Evolutionary conservation across 345 rosid genomes (phyloP).

Genomic region (Sonneratia alba): DNA sequence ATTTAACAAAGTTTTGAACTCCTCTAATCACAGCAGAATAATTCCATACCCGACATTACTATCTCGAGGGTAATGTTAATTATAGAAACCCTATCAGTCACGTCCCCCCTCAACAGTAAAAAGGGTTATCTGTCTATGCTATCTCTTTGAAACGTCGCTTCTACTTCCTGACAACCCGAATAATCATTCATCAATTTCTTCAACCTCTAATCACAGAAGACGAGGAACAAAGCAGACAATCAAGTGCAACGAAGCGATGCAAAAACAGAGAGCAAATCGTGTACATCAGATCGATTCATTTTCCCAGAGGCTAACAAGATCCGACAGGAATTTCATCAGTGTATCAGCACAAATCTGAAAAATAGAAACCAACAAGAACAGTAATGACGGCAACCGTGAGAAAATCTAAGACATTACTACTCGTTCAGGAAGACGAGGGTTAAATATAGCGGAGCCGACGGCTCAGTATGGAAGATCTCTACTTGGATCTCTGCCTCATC

Average conservation of each 20-base stretch:
- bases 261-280: neutral
- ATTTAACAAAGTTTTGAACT: too few relatives aligned
- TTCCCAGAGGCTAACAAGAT: neutral
- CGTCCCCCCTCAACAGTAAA: neutral
- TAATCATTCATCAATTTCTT: neutral
- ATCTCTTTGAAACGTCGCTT: neutral
- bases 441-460: neutral
- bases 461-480: conserved; percentile 13
- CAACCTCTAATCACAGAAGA: neutral
- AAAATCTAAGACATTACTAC: neutral
- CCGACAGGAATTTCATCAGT: neutral
- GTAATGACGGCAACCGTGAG: neutral
- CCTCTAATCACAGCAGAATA: neutral
- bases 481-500: conserved; percentile 99
- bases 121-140: neutral
- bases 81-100: neutral
- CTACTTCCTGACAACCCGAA: neutral
- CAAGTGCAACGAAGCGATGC: neutral
- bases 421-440: neutral
- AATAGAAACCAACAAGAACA: neutral
- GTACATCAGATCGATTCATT: neutral
- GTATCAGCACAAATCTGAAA: neutral
- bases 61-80: neutral
- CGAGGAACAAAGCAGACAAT: neutral
- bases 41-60: neutral